Evolutionary conservation across 345 rosid genomes (phyloP).

Genomic region (Corchorus capsularis): DNA sequence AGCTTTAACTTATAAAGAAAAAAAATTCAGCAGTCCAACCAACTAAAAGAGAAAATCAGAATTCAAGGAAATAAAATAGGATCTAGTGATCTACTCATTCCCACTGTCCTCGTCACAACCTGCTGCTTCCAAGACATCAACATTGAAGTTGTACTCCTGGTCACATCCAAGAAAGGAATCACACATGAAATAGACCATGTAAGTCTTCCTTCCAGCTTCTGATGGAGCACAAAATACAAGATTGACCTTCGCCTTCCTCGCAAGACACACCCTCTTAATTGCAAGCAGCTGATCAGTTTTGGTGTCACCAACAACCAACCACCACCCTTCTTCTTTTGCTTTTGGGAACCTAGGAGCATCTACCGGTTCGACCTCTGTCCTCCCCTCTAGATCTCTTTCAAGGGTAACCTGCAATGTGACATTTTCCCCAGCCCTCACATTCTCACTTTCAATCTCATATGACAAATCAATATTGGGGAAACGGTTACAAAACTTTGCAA

Average conservation of each 20-base stretch:
- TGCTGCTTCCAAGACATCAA: conserved; percentile 53
- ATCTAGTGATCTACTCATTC: conserved; percentile 7
- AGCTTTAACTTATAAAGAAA: not conserved
- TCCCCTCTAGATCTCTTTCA: conserved; percentile 81
- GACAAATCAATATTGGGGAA: conserved; percentile 83
- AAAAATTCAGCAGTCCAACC: not conserved
- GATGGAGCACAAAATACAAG: conserved; percentile 75
- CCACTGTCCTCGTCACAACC: conserved; percentile 32
- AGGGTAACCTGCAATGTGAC: conserved; percentile 65
- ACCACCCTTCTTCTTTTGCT: conserved; percentile 96
- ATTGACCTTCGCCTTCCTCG: conserved; percentile 72
- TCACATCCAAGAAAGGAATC: conserved; percentile 91
- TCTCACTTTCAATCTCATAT: conserved; percentile 57
- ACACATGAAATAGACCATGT: conserved; percentile 78
- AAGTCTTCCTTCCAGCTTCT: conserved; percentile 63
- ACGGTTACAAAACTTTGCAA: conserved; percentile 84
- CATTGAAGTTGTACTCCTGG: conserved; percentile 70
- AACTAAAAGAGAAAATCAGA: not conserved
- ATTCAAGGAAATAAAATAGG: not conserved
- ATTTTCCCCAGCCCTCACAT: conserved; percentile 58
- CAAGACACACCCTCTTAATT: conserved; percentile 85
- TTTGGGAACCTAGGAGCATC: conserved; percentile 74
- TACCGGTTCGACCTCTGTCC: conserved; percentile 76
- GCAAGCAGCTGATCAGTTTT: conserved; percentile 80
- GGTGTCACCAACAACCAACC: conserved; percentile 90